Evolutionary conservation across 164 flowering plant genomes (phyloP).

Genomic region (Magnolia changhungtana): DNA sequence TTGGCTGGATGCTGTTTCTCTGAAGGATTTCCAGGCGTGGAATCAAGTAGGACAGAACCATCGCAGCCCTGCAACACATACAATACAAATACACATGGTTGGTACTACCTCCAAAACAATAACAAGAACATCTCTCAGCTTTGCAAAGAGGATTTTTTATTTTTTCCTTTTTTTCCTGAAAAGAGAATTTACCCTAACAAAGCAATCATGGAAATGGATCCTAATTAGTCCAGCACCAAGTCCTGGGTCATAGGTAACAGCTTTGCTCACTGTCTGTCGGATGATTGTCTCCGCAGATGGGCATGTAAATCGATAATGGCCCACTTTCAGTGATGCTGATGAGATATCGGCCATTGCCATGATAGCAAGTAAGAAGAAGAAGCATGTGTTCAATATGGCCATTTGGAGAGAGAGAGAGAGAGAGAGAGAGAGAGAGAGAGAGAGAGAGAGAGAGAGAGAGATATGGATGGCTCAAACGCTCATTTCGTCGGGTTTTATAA

Average conservation of each 20-base stretch:
- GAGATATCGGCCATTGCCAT: background rate
- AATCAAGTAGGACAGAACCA: slow-evolving; percentile 49
- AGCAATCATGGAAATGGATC: slow-evolving; percentile 71
- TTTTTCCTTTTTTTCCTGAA: too few species aligned
- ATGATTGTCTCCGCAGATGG: slow-evolving; percentile 24
- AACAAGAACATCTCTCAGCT: background rate
- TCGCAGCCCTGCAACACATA: slow-evolving; percentile 49
- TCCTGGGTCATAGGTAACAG: slow-evolving; percentile 23
- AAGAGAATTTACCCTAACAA: slow-evolving; percentile 23
- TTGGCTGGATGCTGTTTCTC: slow-evolving; percentile 40
- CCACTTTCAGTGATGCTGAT: slow-evolving; percentile 14
- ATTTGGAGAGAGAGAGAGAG: background rate
- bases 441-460: background rate
- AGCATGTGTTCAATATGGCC: background rate
- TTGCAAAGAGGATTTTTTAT: background rate
- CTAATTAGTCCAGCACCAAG: slow-evolving; percentile 56
- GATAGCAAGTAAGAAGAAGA: background rate
- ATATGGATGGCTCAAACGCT: background rate
- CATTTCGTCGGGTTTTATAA: background rate
- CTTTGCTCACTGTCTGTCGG: slow-evolving; percentile 33
- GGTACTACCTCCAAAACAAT: too few species aligned
- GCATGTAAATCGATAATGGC: slow-evolving; percentile 15
- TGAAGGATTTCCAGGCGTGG: slow-evolving; percentile 32
- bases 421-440: too few species aligned
- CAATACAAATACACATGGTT: background rate